Percentiles rank a stretch among this genome's conserved stretches.
phyloP scores from a whole-genome alignment of 1,284 basidiomycete genomes.

The Peniophora sp. region DNA sequence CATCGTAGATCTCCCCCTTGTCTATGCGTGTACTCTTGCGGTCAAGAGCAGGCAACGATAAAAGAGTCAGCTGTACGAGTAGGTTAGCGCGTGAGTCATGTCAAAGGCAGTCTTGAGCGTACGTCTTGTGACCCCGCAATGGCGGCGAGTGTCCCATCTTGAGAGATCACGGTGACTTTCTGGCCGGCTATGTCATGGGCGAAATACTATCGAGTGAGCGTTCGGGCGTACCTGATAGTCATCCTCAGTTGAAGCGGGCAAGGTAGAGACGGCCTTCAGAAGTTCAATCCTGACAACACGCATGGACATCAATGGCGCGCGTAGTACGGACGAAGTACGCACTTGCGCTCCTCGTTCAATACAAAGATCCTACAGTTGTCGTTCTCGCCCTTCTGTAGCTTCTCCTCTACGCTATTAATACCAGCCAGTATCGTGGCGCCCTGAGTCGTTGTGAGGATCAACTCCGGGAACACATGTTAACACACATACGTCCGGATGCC shows the following conservation, averaged over 20 bases:
- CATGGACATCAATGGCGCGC: constrained; percentile 4
- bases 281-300: constrained; percentile 22
- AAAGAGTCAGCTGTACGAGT: constrained; percentile 50
- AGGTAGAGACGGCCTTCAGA: constrained; percentile 52
- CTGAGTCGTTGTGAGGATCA: constrained; percentile 20
- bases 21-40: constrained; percentile 40
- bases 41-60: constrained; percentile 58
- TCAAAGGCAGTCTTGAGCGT: constrained; percentile 15
- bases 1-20: constrained; percentile 71
- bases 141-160: constrained; percentile 49
- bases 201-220: not conserved
- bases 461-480: not conserved
- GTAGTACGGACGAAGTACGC: constrained; percentile 13
- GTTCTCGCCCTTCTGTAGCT: constrained; percentile 60
- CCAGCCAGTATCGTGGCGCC: constrained; percentile 66
- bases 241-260: constrained; percentile 50
- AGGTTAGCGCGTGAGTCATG: not conserved
- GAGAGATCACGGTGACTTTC: constrained; percentile 76
- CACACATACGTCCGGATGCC: constrained; percentile 48
- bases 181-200: constrained; percentile 22
- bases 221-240: constrained; percentile 82
- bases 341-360: constrained; percentile 52
- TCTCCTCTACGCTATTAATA: constrained; percentile 68
- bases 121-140: constrained; percentile 63
- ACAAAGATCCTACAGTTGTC: constrained; percentile 75